Evolutionary conservation across 2,329 filamentous ascomycete species (phyloP).

Genomic region (Juglanconis sp.): DNA sequence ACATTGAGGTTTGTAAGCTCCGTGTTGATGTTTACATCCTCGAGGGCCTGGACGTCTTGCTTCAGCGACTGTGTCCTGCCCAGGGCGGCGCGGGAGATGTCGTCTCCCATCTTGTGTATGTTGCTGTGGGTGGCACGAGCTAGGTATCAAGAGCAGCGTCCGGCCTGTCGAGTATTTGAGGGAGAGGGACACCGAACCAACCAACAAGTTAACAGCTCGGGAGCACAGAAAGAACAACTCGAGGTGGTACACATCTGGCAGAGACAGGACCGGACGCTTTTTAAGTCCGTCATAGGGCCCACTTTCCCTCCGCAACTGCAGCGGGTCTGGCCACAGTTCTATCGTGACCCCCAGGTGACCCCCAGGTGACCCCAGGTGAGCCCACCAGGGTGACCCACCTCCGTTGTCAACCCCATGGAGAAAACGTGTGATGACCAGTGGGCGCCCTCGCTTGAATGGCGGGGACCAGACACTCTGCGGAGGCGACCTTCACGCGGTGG

Average conservation of each 20-base stretch:
- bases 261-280: background rate
- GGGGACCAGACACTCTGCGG: background rate
- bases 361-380: too few relatives aligned
- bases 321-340: background rate
- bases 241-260: background rate
- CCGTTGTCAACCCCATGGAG: background rate
- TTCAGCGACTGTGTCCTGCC: slow-evolving; percentile 5
- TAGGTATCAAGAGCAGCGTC: background rate
- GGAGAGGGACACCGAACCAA: background rate
- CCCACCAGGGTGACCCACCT: background rate
- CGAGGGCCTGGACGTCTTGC: slow-evolving; percentile 9
- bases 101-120: slow-evolving; percentile 17
- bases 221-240: background rate
- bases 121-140: background rate
- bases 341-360: background rate
- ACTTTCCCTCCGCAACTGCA: background rate
- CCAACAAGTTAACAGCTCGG: background rate
- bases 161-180: background rate
- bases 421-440: background rate
- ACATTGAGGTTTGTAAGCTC: background rate
- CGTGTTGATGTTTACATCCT: background rate
- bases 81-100: slow-evolving; percentile 11
- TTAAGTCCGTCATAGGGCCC: background rate
- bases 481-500: background rate
- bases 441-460: background rate